Base-by-base conservation (phyloP, 768 basidiomycete species). In the Panellus pusillus region DNA sequence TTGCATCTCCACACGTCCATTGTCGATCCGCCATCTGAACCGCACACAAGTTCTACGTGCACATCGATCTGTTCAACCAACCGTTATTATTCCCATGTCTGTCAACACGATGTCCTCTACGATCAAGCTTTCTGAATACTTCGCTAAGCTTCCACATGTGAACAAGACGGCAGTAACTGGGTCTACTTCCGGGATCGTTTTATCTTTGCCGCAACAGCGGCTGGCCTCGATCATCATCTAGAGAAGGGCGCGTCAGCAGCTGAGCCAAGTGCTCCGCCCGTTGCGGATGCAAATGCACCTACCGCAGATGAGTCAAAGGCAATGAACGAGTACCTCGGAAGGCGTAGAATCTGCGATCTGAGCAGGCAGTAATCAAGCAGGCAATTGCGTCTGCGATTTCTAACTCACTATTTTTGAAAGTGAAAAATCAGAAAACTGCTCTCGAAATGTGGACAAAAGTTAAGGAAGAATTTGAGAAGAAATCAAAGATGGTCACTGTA, bases 381-480 rank as follows among this genome's bases (percentile, higher is more conserved):
- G 58, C 58, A 0, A 46, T 68, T 12, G 61, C 61, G 15, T 48
- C 57, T 12, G 58, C 29, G 19, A 65, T 67, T 12, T 46, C 60
- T 7, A 62, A 68, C 24, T 61, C 52, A 4, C 27, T 67, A 8
- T 61, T 66, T 36, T 55, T 68, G 32, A 60, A 62, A 37, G 55
- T 70, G 11, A 60, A 57, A 9, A 24, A 14, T 1, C 18, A 47
- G 14, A 13, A 32, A 24, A 57, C 46, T 0, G 60, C 61, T 6
- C 11, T 9, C 12, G 27, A 20, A 17, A 56, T 66, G 37, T 70
- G 67, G 67, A 35, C 19, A n/a, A 55, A 54, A n/a, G n/a, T n/a
- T n/a, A n/a, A n/a, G n/a, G n/a, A n/a, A n/a, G n/a, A n/a, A n/a
- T n/a, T n/a, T n/a, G 62, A 69, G 55, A 50, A 51, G 14, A 62